A percentile compares a stretch with the other conserved stretches of the same genome.
Evolutionary conservation across 148 eudicot genomes (phyloP).

Genomic region (Nepenthes gracilis): DNA sequence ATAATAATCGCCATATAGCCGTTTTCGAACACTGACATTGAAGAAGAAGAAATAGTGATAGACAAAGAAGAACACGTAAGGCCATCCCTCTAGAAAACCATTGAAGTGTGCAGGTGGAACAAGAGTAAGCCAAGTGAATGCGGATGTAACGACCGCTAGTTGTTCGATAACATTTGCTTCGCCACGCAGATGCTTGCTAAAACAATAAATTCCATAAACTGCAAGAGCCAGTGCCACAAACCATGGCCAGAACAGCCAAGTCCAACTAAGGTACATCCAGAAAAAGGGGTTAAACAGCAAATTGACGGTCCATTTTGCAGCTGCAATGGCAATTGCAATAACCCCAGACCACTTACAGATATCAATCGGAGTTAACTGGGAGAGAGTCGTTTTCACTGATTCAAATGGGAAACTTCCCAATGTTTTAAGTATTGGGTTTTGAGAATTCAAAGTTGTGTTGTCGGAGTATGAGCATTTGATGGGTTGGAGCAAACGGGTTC

Average conservation of each 20-base stretch:
- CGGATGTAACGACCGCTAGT: constrained; percentile 54
- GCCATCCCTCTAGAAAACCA: constrained; percentile 93
- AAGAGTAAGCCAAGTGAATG: constrained; percentile 72
- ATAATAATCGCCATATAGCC: constrained; percentile 58
- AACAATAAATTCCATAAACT: constrained; percentile 43
- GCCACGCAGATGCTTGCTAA: constrained; percentile 36
- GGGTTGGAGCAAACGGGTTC: constrained; percentile 14
- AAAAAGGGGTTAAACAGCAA: constrained; percentile 50
- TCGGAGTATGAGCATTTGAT: constrained; percentile 28
- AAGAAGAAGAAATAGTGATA: constrained; percentile 84
- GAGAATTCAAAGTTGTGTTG: constrained; percentile 20
- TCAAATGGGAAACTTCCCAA: constrained; percentile 28
- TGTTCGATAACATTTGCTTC: constrained; percentile 56
- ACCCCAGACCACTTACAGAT: constrained; percentile 35
- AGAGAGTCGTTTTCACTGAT: constrained; percentile 27
- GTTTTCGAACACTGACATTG: constrained; percentile 58
- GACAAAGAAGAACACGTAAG: constrained; percentile 60
- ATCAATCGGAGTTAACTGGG: constrained; percentile 37
- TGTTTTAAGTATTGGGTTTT: constrained; percentile 12
- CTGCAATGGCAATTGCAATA: constrained; percentile 31
- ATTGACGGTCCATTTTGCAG: constrained; percentile 37
- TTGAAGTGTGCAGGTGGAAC: constrained; percentile 83
- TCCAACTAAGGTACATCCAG: constrained; percentile 90
- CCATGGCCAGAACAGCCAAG: constrained; percentile 99
- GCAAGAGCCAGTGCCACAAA: constrained; percentile 44